phyloP scores from a whole-genome alignment of 2,329 filamentous ascomycete species.

The Alternaria infectoria region DNA sequence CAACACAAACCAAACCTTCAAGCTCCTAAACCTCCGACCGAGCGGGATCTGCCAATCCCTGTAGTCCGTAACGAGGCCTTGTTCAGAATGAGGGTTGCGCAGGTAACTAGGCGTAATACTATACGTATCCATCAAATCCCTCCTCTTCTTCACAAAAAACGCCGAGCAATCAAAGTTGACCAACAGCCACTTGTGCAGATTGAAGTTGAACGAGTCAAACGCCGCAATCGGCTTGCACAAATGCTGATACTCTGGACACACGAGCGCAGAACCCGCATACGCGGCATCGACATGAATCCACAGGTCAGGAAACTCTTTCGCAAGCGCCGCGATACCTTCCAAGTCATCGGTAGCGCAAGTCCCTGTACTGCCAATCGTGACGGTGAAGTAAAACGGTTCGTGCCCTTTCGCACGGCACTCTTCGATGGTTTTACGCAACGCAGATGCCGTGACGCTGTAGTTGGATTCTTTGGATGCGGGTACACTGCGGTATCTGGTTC shows the following conservation, averaged over 20 bases:
- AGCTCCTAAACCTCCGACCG: conserved; percentile 81
- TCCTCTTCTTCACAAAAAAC: conserved; percentile 77
- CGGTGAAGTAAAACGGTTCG: conserved; percentile 84
- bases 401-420: conserved; percentile 72
- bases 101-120: conserved; percentile 83
- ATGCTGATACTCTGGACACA: conserved; percentile 80
- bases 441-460: conserved; percentile 72
- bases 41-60: conserved; percentile 97
- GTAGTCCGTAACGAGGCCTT: conserved; percentile 89
- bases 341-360: conserved; percentile 90
- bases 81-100: conserved; percentile 79
- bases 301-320: conserved; percentile 63
- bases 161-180: conserved; percentile 87
- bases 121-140: conserved; percentile 79
- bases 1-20: conserved; percentile 97
- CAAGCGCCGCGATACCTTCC: conserved; percentile 66
- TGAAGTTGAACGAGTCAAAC: conserved; percentile 91
- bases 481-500: conserved; percentile 78
- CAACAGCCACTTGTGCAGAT: conserved; percentile 97
- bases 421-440: conserved; percentile 67
- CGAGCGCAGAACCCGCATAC: conserved; percentile 84
- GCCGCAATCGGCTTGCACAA: conserved; percentile 65
- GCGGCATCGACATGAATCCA: conserved; percentile 97
- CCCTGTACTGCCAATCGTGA: conserved; percentile 84
- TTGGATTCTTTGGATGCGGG: conserved; percentile 66